These are phyloP conservation scores for Globisporangium camurandrum DNA, from an alignment of 352 stramenopile genomes.

Conservation along the genomic window DNA sequence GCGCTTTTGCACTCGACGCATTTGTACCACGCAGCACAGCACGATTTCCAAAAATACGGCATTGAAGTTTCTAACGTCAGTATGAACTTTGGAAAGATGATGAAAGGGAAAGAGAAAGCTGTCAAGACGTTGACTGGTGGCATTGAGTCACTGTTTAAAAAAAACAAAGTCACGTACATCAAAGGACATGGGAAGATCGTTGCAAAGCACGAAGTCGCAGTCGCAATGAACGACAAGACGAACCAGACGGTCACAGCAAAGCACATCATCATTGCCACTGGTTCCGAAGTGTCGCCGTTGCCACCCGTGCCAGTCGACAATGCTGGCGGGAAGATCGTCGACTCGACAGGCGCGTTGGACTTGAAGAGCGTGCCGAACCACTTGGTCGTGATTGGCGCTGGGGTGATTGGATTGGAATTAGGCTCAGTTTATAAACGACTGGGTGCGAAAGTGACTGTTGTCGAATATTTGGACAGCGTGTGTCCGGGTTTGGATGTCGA, in stretches of 20 bases:
- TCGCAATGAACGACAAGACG: conserved; percentile 88
- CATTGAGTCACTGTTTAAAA: conserved; percentile 99
- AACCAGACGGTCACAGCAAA: conserved; percentile 93
- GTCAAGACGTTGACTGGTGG: conserved; percentile 93
- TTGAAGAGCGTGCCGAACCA: conserved; percentile 92
- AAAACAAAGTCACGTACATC: conserved; percentile 98
- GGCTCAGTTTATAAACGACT: conserved; percentile 97
- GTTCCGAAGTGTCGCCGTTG: conserved; percentile 89
- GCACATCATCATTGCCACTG: conserved; percentile 95
- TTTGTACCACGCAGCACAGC: conserved; percentile 94
- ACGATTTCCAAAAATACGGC: conserved; percentile 95
- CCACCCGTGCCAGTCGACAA: conserved; percentile 97
- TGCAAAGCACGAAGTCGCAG: conserved; percentile 88
- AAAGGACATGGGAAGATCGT: conserved; percentile 95
- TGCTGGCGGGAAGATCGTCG: conserved; percentile 94
- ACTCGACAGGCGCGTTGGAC: conserved; percentile 95
- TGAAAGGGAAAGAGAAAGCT: conserved; percentile 93
- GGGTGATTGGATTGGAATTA: conserved; percentile 98
- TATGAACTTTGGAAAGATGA: conserved; percentile 95
- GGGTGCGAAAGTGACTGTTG: conserved; percentile 93
- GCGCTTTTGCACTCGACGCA: conserved; percentile 95
- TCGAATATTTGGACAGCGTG: conserved; percentile 97
- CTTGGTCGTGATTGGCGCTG: conserved; percentile 95
- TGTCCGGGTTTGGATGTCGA: conserved; percentile 92
- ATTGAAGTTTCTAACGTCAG: conserved; percentile 87